Evolutionary conservation across 768 basidiomycete genomes (phyloP).

Genomic region (Xerocomellus chrysenteron): DNA sequence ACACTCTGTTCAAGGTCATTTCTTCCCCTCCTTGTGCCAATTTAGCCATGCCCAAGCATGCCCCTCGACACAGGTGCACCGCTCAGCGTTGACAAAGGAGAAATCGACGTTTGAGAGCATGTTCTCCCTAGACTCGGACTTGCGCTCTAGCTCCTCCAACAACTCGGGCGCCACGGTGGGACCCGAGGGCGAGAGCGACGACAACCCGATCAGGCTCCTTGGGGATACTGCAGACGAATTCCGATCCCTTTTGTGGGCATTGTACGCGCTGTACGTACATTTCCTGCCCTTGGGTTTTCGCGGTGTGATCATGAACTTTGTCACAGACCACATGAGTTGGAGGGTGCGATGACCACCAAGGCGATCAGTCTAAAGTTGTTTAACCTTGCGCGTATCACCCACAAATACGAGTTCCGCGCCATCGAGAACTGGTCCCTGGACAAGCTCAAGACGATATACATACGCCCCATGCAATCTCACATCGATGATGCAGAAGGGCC

Average conservation of each 20-base stretch:
- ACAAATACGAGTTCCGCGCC: conserved; percentile 47
- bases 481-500: conserved; percentile 35
- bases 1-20: conserved; percentile 50
- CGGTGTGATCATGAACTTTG: conserved; percentile 1
- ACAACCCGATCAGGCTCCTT: conserved; percentile 47
- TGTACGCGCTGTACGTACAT: conserved; percentile 49
- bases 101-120: conserved; percentile 47
- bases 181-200: conserved; percentile 49
- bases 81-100: conserved; percentile 43
- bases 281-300: not conserved
- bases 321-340: conserved; percentile 46
- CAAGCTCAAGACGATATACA: conserved; percentile 40
- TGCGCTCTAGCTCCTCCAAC: conserved; percentile 26
- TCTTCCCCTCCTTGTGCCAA: conserved; percentile 4
- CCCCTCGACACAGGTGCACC: conserved; percentile 33
- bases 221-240: conserved; percentile 50
- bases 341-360: conserved; percentile 41
- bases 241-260: conserved; percentile 51
- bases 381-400: conserved; percentile 47
- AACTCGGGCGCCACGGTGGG: conserved; percentile 29
- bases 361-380: conserved; percentile 45
- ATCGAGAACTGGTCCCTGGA: conserved; percentile 46
- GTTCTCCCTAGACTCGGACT: conserved; percentile 42
- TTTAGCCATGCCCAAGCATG: conserved; percentile 23
- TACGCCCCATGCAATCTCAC: conserved; percentile 29